These are phyloP conservation scores for Rubia balearica DNA, from an alignment of 305 asterid genomes.

Conservation along the genomic window DNA sequence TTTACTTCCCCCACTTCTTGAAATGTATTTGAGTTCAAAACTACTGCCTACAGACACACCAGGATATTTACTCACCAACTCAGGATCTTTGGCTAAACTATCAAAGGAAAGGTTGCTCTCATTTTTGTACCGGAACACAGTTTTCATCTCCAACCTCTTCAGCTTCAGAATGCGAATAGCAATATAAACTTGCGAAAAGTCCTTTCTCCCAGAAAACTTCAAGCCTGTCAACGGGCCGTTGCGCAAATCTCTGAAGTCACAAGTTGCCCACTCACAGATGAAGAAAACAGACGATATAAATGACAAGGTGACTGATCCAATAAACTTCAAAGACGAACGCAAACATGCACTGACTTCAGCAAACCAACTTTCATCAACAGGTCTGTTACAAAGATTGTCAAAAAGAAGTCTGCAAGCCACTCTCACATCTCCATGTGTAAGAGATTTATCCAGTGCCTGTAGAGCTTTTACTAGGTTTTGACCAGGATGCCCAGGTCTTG, in stretches of 20 bases:
- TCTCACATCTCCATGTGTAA: slow-evolving; percentile 69
- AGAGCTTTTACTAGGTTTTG: slow-evolving; percentile 72
- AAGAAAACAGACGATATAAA: slow-evolving; percentile 73
- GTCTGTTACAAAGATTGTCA: slow-evolving; percentile 68
- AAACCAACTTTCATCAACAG: slow-evolving; percentile 72
- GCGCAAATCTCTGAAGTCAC: slow-evolving; percentile 86
- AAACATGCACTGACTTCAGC: slow-evolving; percentile 74
- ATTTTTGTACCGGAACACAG: slow-evolving; percentile 19
- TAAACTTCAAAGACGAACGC: slow-evolving; percentile 70
- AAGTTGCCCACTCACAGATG: slow-evolving; percentile 97
- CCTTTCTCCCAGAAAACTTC: slow-evolving; percentile 85
- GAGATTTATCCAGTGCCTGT: slow-evolving; percentile 72
- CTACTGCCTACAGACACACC: slow-evolving; percentile 18
- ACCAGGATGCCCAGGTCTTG: slow-evolving; percentile 61
- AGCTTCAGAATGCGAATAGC: slow-evolving; percentile 75
- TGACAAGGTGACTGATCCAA: slow-evolving; percentile 48
- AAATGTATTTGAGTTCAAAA: slow-evolving; percentile 20
- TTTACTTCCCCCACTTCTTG: slow-evolving; percentile 35
- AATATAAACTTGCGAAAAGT: slow-evolving; percentile 71
- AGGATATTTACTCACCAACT: slow-evolving; percentile 18
- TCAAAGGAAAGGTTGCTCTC: slow-evolving; percentile 16
- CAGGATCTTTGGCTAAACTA: slow-evolving; percentile 24
- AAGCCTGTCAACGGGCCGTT: slow-evolving; percentile 53
- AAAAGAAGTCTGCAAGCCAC: slow-evolving; percentile 56
- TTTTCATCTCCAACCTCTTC: slow-evolving; percentile 53